Percentiles rank a stretch among this genome's conserved stretches.
Conservation (phyloP, 2,329 filamentous ascomycete species). For the Botryotinia narcissicola region DNA sequence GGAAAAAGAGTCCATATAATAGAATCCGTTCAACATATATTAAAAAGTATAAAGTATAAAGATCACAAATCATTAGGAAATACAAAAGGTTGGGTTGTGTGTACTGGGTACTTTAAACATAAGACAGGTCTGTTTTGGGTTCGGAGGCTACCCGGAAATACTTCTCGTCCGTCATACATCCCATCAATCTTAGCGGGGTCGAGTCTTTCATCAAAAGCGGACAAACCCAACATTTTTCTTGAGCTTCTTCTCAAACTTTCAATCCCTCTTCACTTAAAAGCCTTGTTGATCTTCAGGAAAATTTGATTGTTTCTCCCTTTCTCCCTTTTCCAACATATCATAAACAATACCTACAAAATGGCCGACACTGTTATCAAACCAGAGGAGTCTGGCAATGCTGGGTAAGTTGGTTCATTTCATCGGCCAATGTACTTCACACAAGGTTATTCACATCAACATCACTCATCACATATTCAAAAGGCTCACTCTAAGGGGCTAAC, state of each 20-base stretch:
- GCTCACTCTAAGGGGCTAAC: conserved; percentile 6
- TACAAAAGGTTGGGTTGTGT: not conserved
- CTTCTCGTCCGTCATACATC: conserved; percentile 13
- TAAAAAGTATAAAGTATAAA: accelerated
- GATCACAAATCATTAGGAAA: not conserved
- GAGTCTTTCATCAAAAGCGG: conserved; percentile 11
- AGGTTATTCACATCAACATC: conserved; percentile 17
- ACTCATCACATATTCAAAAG: conserved; percentile 22
- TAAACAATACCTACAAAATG: conserved; percentile 39
- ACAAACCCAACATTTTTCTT: conserved; percentile 16
- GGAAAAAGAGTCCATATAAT: too few species aligned
- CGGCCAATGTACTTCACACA: conserved; percentile 34
- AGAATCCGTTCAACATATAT: not conserved
- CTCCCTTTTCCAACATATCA: not conserved
- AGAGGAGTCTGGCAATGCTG: conserved; percentile 49
- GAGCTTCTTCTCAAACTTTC: conserved; percentile 22
- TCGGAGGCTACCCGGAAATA: conserved; percentile 18
- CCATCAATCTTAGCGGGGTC: conserved; percentile 17
- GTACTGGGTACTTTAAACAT: not conserved
- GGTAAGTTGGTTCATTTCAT: conserved; percentile 44
- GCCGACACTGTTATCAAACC: conserved; percentile 50
- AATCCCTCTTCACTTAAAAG: conserved; percentile 23
- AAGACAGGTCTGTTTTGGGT: not conserved
- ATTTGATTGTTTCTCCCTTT: not conserved
- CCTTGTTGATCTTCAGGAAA: conserved; percentile 22